Conservation (phyloP, 2,329 filamentous ascomycete species). For the Monosporascus sp. region DNA sequence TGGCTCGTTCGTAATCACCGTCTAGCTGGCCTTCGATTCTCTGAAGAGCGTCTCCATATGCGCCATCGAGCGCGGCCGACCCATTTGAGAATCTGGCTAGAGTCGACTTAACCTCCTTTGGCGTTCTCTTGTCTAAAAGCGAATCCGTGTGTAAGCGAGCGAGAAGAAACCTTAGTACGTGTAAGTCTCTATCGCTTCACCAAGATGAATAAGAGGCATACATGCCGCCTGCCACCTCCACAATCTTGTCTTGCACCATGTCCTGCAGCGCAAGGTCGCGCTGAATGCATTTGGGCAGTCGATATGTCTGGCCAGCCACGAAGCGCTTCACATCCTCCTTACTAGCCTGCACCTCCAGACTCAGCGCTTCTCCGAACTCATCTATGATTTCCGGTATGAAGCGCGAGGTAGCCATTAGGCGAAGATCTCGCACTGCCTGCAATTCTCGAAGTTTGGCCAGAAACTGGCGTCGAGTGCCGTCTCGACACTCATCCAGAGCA, state of each 20-base stretch:
- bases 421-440: conserved; percentile 1
- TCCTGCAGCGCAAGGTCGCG: conserved; percentile 10
- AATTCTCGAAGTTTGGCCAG: conserved; percentile 7
- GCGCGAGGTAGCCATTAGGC: conserved; percentile 13
- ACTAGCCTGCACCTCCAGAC: conserved; percentile 25
- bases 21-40: conserved; percentile 33
- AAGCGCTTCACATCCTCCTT: conserved; percentile 25
- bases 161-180: conserved; percentile 29
- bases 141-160: conserved; percentile 31
- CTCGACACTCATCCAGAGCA: conserved; percentile 14
- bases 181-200: conserved; percentile 6
- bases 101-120: conserved; percentile 24
- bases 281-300: conserved; percentile 11
- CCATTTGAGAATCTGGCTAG: conserved; percentile 27
- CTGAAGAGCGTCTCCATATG: conserved; percentile 36
- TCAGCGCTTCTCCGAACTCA: conserved; percentile 1
- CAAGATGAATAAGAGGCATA: conserved; percentile 13
- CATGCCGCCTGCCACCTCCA: conserved; percentile 23
- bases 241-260: conserved; percentile 14
- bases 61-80: conserved; percentile 25
- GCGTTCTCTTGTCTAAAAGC: conserved; percentile 23
- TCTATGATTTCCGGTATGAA: conserved; percentile 10
- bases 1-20: conserved; percentile 29
- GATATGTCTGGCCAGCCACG: conserved; percentile 15
- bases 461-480: conserved; percentile 3